Evolutionary conservation across 306 rosid species (phyloP).

Genomic region (Medicago ruthenica): DNA sequence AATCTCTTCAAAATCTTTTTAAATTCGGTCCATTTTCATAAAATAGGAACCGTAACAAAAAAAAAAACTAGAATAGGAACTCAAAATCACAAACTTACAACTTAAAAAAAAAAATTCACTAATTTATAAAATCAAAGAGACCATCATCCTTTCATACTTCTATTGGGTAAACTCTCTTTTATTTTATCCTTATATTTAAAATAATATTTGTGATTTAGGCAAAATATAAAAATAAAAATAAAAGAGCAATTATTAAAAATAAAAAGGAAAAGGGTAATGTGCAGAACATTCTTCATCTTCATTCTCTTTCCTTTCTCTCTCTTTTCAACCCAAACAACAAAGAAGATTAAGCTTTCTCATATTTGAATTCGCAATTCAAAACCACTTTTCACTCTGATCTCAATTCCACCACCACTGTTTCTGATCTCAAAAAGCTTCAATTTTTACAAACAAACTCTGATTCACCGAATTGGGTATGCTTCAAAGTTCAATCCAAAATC

Average conservation of each 20-base stretch:
- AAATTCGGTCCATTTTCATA: neutral
- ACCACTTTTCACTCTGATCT: slow-evolving; percentile 4
- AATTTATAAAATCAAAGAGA: neutral
- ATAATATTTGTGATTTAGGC: neutral
- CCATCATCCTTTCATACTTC: neutral
- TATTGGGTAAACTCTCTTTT: neutral
- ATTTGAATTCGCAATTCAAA: slow-evolving; percentile 30
- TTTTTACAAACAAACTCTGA: slow-evolving; percentile 29
- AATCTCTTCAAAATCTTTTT: neutral
- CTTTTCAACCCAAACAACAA: slow-evolving; percentile 33
- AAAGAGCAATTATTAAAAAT: neutral
- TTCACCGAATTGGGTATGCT: slow-evolving; percentile 25
- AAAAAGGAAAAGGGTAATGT: slow-evolving; percentile 40
- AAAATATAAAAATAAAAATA: neutral
- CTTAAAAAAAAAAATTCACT: neutral
- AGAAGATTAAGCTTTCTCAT: slow-evolving; percentile 6
- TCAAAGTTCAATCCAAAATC: slow-evolving; percentile 19
- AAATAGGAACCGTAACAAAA: too few relatives aligned
- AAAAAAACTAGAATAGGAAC: neutral
- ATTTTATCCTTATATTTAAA: neutral
- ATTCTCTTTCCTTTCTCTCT: slow-evolving; percentile 6
- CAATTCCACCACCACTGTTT: slow-evolving; percentile 34
- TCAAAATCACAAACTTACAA: neutral
- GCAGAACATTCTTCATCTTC: slow-evolving; percentile 46
- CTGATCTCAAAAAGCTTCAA: slow-evolving; percentile 35